A percentile compares a stretch with the other conserved stretches of the same genome.
Evolutionary conservation across 495 filamentous ascomycete species (phyloP).

Genomic region (Aspergillus coremiiformis): DNA sequence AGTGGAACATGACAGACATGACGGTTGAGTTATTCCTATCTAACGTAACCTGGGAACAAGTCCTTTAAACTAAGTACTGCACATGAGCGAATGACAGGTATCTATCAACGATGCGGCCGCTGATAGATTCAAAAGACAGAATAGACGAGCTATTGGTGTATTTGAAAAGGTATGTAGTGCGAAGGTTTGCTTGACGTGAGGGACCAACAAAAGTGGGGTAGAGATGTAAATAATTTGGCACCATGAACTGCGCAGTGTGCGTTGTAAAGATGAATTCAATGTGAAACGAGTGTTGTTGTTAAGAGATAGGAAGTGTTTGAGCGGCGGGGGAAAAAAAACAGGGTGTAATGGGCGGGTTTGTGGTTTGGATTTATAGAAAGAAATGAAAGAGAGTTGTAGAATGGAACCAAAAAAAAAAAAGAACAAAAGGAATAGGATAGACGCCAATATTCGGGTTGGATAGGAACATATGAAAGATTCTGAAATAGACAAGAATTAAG

Average conservation of each 20-base stretch:
- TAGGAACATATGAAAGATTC: no score
- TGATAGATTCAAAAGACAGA: not conserved
- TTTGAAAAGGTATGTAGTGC: not conserved
- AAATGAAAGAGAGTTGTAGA: no score
- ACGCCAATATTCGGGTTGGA: no score
- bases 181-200: not conserved
- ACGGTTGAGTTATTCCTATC: not conserved
- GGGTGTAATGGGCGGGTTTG: no score
- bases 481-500: not conserved
- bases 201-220: not conserved
- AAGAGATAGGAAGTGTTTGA: no score
- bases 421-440: no score
- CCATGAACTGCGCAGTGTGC: no score
- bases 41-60: not conserved
- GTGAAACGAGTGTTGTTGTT: not conserved
- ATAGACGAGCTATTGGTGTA: no score
- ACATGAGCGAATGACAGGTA: not conserved
- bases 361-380: no score
- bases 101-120: not conserved
- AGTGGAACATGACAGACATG: not conserved
- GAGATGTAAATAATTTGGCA: not conserved
- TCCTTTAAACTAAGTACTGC: not conserved
- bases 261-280: not conserved
- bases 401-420: no score
- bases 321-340: no score